A percentile compares a stretch with the other conserved stretches of the same genome.
These are phyloP conservation scores for Talaromyces sp. DNA, from an alignment of 2,329 filamentous ascomycete genomes.

Conservation along the genomic window DNA sequence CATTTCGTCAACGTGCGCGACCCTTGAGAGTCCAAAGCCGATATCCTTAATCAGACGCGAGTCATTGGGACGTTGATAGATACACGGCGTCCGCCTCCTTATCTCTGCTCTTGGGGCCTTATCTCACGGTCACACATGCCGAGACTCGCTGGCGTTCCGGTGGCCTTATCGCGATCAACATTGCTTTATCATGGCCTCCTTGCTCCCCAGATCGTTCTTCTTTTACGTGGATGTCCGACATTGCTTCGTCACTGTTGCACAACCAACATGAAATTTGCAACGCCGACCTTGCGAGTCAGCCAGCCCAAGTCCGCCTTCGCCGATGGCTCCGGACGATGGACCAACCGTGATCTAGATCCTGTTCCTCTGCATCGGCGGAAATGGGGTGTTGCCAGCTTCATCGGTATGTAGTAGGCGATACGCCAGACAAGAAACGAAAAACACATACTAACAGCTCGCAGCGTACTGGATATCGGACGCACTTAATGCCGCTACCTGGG, in stretches of 20 bases:
- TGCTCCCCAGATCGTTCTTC: not conserved
- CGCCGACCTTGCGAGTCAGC: not conserved
- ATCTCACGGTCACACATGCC: not conserved
- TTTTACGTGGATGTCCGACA: not conserved
- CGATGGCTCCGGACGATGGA: not conserved
- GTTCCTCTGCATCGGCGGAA: not conserved
- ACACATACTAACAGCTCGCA: slow-evolving; percentile 4
- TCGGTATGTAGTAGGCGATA: not conserved
- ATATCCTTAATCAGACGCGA: not conserved
- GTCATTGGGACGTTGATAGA: not conserved
- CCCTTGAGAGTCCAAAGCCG: not conserved
- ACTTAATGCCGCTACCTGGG: slow-evolving; percentile 51
- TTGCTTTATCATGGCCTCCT: not conserved
- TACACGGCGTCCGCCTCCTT: not conserved
- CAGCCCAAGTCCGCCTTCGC: not conserved
- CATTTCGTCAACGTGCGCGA: not conserved
- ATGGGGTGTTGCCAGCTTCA: not conserved
- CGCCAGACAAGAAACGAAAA: not conserved
- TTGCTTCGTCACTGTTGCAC: not conserved
- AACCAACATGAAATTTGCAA: not conserved
- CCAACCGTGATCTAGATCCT: not conserved
- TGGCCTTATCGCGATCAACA: not conserved
- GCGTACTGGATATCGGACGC: slow-evolving; percentile 50
- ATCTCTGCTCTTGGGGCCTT: not conserved
- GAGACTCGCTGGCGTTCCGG: not conserved